A percentile compares a stretch with the other conserved stretches of the same genome.
These are phyloP conservation scores for Helicostylum pulchrum DNA, from an alignment of 192 early-diverging fungal species.

Conservation along the genomic window DNA sequence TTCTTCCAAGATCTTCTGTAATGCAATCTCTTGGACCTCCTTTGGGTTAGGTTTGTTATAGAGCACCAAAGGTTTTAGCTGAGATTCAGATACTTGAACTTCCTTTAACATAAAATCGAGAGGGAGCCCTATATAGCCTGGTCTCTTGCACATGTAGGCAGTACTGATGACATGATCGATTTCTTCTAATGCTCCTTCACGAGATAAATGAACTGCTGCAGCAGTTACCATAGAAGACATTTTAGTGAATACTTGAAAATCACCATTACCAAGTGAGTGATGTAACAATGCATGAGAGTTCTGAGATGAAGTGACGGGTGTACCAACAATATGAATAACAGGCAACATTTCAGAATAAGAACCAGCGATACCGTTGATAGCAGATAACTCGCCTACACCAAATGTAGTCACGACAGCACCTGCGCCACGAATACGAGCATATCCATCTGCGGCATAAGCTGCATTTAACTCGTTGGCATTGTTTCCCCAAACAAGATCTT, in stretches of 20 bases:
- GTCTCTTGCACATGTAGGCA: background rate
- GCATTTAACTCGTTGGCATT: constrained; percentile 41
- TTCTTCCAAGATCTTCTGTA: constrained; percentile 30
- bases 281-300: constrained; percentile 39
- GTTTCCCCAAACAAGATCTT: constrained; percentile 38
- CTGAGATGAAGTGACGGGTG: constrained; percentile 45
- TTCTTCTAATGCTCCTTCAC: constrained; percentile 33
- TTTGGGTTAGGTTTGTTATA: constrained; percentile 23
- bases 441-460: constrained; percentile 46
- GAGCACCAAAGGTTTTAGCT: constrained; percentile 22
- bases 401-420: constrained; percentile 43
- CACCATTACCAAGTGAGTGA: constrained; percentile 49
- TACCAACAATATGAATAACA: constrained; percentile 51
- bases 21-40: constrained; percentile 19
- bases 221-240: constrained; percentile 43
- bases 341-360: constrained; percentile 47
- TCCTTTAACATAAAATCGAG: constrained; percentile 38
- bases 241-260: constrained; percentile 39
- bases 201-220: constrained; percentile 31
- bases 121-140: constrained; percentile 44
- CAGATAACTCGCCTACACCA: constrained; percentile 47
- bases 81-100: constrained; percentile 14
- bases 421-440: constrained; percentile 40
- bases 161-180: constrained; percentile 37
- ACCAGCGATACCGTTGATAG: constrained; percentile 45